Evolutionary conservation across 441 rosid species (phyloP), one percentile per base, ranked within the genome.

Genomic region (Heliophila coronopifolia): DNA sequence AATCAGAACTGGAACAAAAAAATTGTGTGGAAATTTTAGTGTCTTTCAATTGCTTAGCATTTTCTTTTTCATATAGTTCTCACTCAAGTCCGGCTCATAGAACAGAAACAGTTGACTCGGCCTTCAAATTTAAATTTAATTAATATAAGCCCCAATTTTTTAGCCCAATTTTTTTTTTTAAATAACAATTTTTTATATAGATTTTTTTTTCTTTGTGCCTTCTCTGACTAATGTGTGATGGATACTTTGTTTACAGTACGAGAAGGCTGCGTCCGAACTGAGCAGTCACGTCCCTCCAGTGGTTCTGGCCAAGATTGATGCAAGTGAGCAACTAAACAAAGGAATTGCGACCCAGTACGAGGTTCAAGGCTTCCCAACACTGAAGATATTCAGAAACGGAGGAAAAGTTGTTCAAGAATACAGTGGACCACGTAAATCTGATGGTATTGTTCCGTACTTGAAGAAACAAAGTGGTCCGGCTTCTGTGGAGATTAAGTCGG

Each of bases 381-480:
- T 91, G 30, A 88, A 81, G 73, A 92, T 88, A 49, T 65, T 92
- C 53, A 81, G 97, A 74, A 74, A 88, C 38, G 92, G 94, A 57
- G 95, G 98, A 7, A 83, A 85, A 60, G 26, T 18, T 41, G 34
- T 73, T 69, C 92, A 85, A 64, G 95, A 81, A 1, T 92, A 79
- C 63, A 85, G 80, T 28, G 98, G 98, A 16, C 98, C 98, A 49
- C 91, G 94, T 5, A 87, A 92, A 7, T 94, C 97, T 1, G 98
- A 85, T 2, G 98, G 95, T n/a, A 92, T 92, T 27, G 89, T 76
- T 58, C 50, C 67, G 50, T 85, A 88, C 70, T 68, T 92, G 72
- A 85, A 83, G 78, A 85, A 78, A 67, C 96, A 83, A 59, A 88
- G 81, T 23, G 96, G 96, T 13, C 97, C 97, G 67, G 81, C 98